phyloP scores from a whole-genome alignment of 352 stramenopile genomes.

The Phytopythium sindhum region DNA sequence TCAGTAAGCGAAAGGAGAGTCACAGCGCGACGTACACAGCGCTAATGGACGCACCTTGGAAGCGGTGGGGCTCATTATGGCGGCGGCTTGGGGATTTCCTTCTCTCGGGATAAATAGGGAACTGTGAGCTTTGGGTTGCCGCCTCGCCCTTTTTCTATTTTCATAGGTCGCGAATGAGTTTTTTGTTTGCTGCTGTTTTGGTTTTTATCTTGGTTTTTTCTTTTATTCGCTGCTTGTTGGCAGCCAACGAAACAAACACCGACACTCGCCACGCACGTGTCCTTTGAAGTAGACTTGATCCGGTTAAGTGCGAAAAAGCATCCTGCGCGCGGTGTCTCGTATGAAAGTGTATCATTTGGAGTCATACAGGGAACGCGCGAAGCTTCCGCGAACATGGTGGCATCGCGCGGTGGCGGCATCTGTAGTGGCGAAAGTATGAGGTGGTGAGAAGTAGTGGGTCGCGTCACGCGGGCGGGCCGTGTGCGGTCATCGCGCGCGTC shows the following conservation, averaged over 20 bases:
- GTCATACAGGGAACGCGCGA: background rate
- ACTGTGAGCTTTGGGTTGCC: background rate
- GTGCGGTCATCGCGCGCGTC: background rate
- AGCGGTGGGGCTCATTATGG: constrained; percentile 2
- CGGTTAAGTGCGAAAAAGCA: background rate
- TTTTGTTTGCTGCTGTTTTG: background rate
- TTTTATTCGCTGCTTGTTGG: background rate
- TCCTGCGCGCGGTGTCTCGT: background rate
- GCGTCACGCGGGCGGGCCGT: background rate
- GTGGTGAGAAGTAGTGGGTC: background rate
- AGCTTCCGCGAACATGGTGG: background rate
- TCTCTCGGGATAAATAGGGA: background rate
- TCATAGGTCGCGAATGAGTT: background rate
- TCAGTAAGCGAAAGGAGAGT: background rate
- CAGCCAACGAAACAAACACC: background rate
- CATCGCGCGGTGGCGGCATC: background rate
- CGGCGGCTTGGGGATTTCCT: background rate
- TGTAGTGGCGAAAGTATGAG: background rate
- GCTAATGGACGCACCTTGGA: constrained; percentile 5
- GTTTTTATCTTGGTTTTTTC: background rate
- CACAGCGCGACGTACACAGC: too few relatives aligned
- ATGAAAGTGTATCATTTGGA: background rate
- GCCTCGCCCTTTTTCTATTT: constrained; percentile 1
- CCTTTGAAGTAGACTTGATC: background rate
- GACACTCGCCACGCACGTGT: background rate